Base-by-base conservation (phyloP, 192 early-diverging fungal genomes). In the Rhizophlyctis rosea region DNA sequence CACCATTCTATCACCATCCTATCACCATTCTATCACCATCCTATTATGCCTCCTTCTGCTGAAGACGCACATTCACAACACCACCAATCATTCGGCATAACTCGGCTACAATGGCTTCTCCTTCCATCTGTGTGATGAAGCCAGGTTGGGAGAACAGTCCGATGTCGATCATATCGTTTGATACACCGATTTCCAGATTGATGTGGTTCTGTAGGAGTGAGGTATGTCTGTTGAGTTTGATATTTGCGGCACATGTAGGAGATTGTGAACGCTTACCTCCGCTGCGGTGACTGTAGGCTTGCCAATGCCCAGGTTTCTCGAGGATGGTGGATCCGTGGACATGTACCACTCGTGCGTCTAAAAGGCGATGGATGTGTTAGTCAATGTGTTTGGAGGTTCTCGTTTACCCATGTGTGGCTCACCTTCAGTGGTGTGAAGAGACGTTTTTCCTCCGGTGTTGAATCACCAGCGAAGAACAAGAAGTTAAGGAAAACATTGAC, bases 161-260 rank as follows among this genome's bases (percentile, higher is more conserved):
- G 14, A 63, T 29, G 35, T 21, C 61, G 25, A 63, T 33, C 13
- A 3, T 34, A 1, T 13, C 21, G 2, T 51, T 44, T 1, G 39
- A 54, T 4, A 65, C 63, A 47, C 28, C 63, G 31, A 65, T 51
- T 24, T 65, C 63, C 14, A 65, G 13, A 47, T 65, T 54, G 7
- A 65, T 25, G 30, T 65, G 54, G 23, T 25, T 57, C 13, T 29
- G 34, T 14, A 48, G 23, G 24, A 13, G 25, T 49, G 58, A 48
- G 23, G 44, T 60, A 1, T 21, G 58, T 48, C 23, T 60, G 13
- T 1, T 27, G 18, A 1, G 1, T 34, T 9, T 13, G 27, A 57
- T 16, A n/a, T 13, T 16, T 57, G 25, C 18, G 9, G 1, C 9
- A 13, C 9, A 0, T 16, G 30, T 13, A 16, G 1, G 21, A 13